phyloP scores from a whole-genome alignment of 139 green algal genomes.

The Chlamydomonas applanata region DNA sequence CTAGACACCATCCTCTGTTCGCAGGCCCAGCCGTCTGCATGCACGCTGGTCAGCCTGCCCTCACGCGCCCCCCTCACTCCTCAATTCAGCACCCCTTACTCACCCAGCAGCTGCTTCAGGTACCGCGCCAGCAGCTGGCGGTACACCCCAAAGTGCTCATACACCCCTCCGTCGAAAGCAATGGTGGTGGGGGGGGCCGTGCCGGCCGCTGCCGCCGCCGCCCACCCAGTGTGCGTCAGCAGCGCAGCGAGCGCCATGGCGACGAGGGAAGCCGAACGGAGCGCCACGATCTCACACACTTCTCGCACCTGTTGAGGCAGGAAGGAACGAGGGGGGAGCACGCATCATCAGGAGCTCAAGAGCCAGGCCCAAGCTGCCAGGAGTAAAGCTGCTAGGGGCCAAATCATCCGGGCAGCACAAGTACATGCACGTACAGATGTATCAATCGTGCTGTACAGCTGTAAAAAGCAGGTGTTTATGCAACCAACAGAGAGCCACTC shows the following conservation, averaged over 20 bases:
- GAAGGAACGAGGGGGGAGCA: neutral
- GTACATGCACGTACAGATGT: too few relatives aligned
- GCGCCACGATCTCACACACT: slow-evolving; percentile 67
- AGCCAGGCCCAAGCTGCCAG: too few relatives aligned
- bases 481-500: too few relatives aligned
- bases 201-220: neutral
- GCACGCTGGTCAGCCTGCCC: too few relatives aligned
- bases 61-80: too few relatives aligned
- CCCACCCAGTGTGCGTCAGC: slow-evolving; percentile 49
- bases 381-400: too few relatives aligned
- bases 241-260: slow-evolving; percentile 58
- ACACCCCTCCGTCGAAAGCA: slow-evolving; percentile 69
- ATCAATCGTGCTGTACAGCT: neutral
- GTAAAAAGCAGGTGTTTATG: too few relatives aligned
- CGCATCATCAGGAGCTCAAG: too few relatives aligned
- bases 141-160: slow-evolving; percentile 54
- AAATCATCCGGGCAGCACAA: too few relatives aligned
- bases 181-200: slow-evolving; percentile 18
- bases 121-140: slow-evolving; percentile 26
- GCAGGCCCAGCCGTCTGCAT: too few relatives aligned
- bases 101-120: slow-evolving; percentile 23
- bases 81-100: too few relatives aligned
- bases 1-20: too few relatives aligned
- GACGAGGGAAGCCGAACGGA: slow-evolving; percentile 57
- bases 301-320: slow-evolving; percentile 52